Conservation (phyloP, 2,329 filamentous ascomycete genomes). For the Fusarium temperatum region DNA sequence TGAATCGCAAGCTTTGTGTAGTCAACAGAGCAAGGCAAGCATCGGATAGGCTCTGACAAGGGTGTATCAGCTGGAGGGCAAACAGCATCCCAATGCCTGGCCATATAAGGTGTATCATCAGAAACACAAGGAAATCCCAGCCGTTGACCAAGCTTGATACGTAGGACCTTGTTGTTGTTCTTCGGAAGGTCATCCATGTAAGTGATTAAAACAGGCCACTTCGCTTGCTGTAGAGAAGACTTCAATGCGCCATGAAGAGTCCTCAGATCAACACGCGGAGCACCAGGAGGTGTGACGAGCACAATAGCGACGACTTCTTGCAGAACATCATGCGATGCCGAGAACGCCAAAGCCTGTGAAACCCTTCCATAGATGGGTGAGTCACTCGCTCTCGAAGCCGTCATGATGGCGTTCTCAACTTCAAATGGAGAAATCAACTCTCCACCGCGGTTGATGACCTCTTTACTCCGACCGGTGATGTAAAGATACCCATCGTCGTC, state of each 20-base stretch:
- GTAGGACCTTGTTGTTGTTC: conserved; percentile 8
- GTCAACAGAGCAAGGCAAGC: neutral
- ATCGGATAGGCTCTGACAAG: neutral
- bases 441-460: neutral
- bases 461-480: conserved; percentile 13
- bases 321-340: neutral
- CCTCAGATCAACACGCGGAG: neutral
- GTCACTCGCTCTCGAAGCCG: neutral
- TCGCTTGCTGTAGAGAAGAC: neutral
- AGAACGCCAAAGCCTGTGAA: neutral
- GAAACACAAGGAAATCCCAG: neutral
- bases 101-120: neutral
- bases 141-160: neutral
- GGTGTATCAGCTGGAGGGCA: neutral
- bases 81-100: neutral
- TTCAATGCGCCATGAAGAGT: neutral
- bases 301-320: neutral
- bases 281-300: neutral
- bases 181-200: conserved; percentile 8
- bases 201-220: neutral
- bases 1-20: neutral
- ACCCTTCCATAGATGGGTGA: neutral
- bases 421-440: conserved; percentile 2
- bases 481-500: conserved; percentile 1
- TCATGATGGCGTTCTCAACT: conserved; percentile 16